Conservation (phyloP, 106 monocot genomes). For the Xerophyta viscosa region DNA sequence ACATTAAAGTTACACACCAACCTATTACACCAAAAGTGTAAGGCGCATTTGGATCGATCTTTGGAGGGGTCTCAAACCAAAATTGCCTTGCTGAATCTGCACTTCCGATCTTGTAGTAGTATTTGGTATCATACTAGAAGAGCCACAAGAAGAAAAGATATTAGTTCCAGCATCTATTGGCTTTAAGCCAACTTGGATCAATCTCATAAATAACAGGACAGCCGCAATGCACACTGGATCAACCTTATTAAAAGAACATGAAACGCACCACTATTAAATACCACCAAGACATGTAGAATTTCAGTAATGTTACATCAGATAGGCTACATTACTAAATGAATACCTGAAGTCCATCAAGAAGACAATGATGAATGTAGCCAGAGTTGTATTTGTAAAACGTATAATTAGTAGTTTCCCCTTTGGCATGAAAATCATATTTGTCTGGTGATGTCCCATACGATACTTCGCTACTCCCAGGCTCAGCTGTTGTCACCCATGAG, state of each 20-base stretch:
- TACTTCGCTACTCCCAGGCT: constrained; percentile 66
- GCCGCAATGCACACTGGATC: too few relatives aligned
- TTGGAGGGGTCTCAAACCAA: constrained; percentile 83
- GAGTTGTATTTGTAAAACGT: constrained; percentile 80
- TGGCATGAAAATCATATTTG: constrained; percentile 47
- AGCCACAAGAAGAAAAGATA: constrained; percentile 1
- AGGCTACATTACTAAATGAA: too few relatives aligned
- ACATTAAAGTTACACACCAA: constrained; percentile 13
- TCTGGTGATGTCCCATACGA: constrained; percentile 43
- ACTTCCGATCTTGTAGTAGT: constrained; percentile 80
- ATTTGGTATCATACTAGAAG: constrained; percentile 67
- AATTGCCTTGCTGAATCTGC: constrained; percentile 70
- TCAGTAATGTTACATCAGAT: too few relatives aligned
- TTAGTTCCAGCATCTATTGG: not conserved
- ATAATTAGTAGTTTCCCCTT: constrained; percentile 66
- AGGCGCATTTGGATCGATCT: constrained; percentile 60
- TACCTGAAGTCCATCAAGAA: constrained; percentile 78
- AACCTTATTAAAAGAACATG: too few relatives aligned
- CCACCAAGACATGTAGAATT: too few relatives aligned
- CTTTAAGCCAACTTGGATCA: too few relatives aligned
- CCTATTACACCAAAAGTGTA: constrained; percentile 97
- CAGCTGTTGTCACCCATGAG: constrained; percentile 78
- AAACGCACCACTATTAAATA: too few relatives aligned
- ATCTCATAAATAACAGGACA: too few relatives aligned
- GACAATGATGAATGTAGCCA: constrained; percentile 92